Evolutionary conservation across 352 stramenopile genomes (phyloP), one percentile per base, ranked within the genome.

Genomic region (Globisporangium orthogonon): DNA sequence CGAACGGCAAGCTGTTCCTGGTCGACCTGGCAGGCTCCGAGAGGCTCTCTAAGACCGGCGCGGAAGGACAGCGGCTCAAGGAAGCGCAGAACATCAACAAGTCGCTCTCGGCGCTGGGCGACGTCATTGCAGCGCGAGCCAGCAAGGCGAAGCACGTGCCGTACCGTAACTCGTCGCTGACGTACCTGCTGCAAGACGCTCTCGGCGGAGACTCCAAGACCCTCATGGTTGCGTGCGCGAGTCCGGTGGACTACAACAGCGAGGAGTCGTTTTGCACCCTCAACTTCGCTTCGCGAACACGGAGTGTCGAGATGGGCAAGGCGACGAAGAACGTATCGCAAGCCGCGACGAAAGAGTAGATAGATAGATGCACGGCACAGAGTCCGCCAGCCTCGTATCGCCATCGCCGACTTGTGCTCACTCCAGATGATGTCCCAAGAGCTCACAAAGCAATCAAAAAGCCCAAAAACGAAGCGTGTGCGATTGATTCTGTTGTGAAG

Each of bases 61-160:
- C 90, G 6, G 76, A 91, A 50, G 91, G 87, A 0, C 81, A 89
- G 59, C 71, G 82, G 13, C 65, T 98, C 5, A 96, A 97, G 56
- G 91, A 98, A 55, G 89, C 91, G 44, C 85, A 96, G 52, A 96
- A 95, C 63, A 97, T 98, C 71, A 97, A 98, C 76, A 95, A 96
- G 61, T 92, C 83, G 49, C 76, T 99, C 29, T 97, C 91, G 4
- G 96, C 97, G 28, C 79, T 99, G 14, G 96, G 96, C 14, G 97
- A 99, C 71, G 97, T 99, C 28, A 99, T 99, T 65, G 79, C 86
- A 23, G 86, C 86, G 29, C 82, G 80, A 11, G 83, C 82, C 17
- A 93, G 80, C 65, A 93, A 92, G 50, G 72, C 83, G 28, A 93
- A 92, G 63, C 95, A 99, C 71, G 81, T 98, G 9, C 94, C 94